Evolutionary conservation across 2,329 filamentous ascomycete genomes (phyloP).

Genomic region (Xylogone sp.): DNA sequence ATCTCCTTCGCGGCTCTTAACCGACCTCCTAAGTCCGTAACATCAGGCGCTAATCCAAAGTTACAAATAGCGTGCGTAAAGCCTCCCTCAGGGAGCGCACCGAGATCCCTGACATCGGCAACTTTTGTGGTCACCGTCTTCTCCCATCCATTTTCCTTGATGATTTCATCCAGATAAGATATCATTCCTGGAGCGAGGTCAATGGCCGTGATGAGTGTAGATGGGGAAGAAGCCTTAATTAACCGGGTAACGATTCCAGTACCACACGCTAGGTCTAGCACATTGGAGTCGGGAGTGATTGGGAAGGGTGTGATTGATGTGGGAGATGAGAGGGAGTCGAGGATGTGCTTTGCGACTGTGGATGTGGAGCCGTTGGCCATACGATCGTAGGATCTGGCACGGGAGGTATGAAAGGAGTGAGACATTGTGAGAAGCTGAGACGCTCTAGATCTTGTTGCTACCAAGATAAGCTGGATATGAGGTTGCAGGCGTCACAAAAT

Average conservation of each 20-base stretch:
- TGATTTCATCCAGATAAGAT: conserved; percentile 31
- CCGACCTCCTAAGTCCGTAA: conserved; percentile 51
- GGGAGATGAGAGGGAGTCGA: neutral
- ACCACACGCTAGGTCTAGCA: conserved; percentile 12
- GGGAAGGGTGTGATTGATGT: neutral
- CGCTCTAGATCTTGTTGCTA: too few relatives aligned
- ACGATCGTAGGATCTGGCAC: conserved; percentile 7
- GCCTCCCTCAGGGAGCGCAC: conserved; percentile 83
- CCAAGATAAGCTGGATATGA: too few relatives aligned
- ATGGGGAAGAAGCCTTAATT: conserved; percentile 69
- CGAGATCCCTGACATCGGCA: conserved; percentile 57
- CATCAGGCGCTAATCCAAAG: conserved; percentile 5
- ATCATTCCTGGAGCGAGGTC: conserved; percentile 94
- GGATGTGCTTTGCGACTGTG: conserved; percentile 3
- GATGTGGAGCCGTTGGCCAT: conserved; percentile 5
- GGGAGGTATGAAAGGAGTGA: conserved; percentile 6
- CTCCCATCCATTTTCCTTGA: conserved; percentile 59
- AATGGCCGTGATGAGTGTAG: conserved; percentile 78
- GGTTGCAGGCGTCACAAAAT: too few relatives aligned
- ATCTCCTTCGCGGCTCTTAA: conserved; percentile 4
- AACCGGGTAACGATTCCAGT: conserved; percentile 96
- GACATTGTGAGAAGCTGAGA: too few relatives aligned
- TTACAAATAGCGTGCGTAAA: conserved; percentile 63
- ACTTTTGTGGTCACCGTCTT: conserved; percentile 71
- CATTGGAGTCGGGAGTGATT: conserved; percentile 5